Evolutionary conservation across 148 eudicot species (phyloP), one percentile per base, ranked within the genome.

Genomic region (Rhododendron ovatum): DNA sequence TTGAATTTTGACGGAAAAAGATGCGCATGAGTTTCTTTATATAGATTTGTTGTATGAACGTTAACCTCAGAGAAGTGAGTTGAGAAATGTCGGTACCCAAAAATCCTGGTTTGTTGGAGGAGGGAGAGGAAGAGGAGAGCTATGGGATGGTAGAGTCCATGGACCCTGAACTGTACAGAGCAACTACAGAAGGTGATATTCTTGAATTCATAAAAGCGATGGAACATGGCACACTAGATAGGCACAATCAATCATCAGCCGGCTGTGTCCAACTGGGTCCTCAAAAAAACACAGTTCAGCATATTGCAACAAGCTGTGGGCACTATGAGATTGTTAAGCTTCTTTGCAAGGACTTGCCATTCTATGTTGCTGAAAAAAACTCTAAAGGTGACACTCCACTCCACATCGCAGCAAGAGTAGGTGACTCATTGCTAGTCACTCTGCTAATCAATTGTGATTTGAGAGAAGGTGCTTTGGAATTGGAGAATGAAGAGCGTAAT

Each of bases 341-440:
- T 15, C 67, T 89, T n/a, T 81, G 85, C 88, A 47, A 83, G 75
- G 88, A 86, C 77, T 80, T 84, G 14, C 88, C 88, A 1, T 78
- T 53, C 77, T 75, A 84, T 43, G 88, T 86, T 41, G 76, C 88
- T 33, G 86, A 86, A 18, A 86, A 84, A 41, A 88, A 88, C 39
- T 78, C 86, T 9, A 86, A 74, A 59, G 90, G 90, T 2, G 86
- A 89, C 37, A 81, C 84, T n/a, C 28, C 88, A 28, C 86, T 86
- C 30, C 90, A 89, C 67, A 75, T 89, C 39, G 90, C 90, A 59
- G 88, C 88, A 30, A 86, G 88, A 48, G 77, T 78, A 30, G 86
- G 88, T 5, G 90, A 86, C 43, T 75, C 82, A 1, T 55, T 74
- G 73, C 63, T 86, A 17, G 82, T 77, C 20, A 77, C 48, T 8